Conservation (phyloP, 2,329 filamentous ascomycete genomes). For the Botrytis aclada region DNA sequence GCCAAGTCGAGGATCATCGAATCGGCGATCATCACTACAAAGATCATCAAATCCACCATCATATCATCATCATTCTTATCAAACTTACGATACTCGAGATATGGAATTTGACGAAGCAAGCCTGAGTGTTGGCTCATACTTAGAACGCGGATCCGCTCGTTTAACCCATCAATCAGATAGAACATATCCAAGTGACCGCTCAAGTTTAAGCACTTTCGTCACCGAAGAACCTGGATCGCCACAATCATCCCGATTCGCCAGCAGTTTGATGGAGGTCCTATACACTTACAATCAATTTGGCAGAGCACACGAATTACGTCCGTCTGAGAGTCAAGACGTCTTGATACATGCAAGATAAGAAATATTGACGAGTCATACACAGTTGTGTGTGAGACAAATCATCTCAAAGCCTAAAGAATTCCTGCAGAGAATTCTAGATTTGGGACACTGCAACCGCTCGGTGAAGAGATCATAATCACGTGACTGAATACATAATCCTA, state of each 20-base stretch:
- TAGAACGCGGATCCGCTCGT: background rate
- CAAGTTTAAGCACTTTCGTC: background rate
- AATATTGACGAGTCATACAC: background rate
- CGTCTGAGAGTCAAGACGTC: background rate
- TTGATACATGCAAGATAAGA: slow-evolving; percentile 5
- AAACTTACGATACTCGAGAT: slow-evolving; percentile 10
- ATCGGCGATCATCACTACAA: background rate
- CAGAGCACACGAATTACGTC: background rate
- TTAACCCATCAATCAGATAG: slow-evolving; percentile 4
- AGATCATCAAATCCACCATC: background rate
- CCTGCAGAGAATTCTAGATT: background rate
- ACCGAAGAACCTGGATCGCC: slow-evolving; percentile 5
- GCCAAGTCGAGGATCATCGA: background rate
- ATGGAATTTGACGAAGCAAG: slow-evolving; percentile 8
- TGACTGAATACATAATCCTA: background rate
- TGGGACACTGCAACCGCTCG: background rate
- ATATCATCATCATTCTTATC: background rate
- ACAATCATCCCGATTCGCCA: slow-evolving; percentile 2
- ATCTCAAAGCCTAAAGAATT: background rate
- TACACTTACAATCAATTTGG: background rate
- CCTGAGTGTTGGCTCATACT: slow-evolving; percentile 2
- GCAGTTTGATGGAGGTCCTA: slow-evolving; percentile 2
- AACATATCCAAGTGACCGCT: background rate
- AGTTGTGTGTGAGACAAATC: slow-evolving; percentile 3
- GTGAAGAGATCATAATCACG: background rate